Percentiles rank a stretch among this genome's conserved stretches.
Evolutionary conservation across 306 rosid species (phyloP).

Genomic region (Sophora flavescens): DNA sequence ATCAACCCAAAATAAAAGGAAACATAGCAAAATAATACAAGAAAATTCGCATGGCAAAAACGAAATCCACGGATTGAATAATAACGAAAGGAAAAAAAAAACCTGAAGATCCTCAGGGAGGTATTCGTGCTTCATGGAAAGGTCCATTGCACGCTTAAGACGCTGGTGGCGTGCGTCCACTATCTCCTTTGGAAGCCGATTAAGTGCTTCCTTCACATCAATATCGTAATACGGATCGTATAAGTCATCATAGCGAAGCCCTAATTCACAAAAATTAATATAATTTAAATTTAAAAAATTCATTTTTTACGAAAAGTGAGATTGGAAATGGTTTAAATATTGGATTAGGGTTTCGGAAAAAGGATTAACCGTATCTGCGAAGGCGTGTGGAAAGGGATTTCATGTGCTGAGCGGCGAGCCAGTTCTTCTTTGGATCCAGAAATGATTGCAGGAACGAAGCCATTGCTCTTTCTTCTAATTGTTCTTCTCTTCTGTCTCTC

Average conservation of each 20-base stretch:
- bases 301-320: background rate
- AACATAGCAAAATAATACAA: too few relatives aligned
- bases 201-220: conserved; percentile 90
- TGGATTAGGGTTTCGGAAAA: conserved; percentile 46
- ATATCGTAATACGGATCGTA: conserved; percentile 85
- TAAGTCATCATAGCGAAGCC: conserved; percentile 94
- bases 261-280: conserved; percentile 42
- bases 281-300: background rate
- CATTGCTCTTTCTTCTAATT: conserved; percentile 49
- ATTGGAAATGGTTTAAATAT: background rate
- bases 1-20: too few relatives aligned
- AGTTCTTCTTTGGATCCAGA: conserved; percentile 80
- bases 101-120: conserved; percentile 92
- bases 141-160: conserved; percentile 95
- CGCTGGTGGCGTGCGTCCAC: conserved; percentile 95
- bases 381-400: conserved; percentile 80
- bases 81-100: background rate
- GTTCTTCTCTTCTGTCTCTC: background rate
- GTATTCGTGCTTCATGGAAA: conserved; percentile 95
- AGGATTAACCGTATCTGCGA: conserved; percentile 67
- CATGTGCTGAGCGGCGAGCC: conserved; percentile 92
- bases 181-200: conserved; percentile 89
- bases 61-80: background rate
- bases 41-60: too few relatives aligned
- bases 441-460: conserved; percentile 69